phyloP scores from a whole-genome alignment of 192 early-diverging fungal species.

The Linnemannia elongata region DNA sequence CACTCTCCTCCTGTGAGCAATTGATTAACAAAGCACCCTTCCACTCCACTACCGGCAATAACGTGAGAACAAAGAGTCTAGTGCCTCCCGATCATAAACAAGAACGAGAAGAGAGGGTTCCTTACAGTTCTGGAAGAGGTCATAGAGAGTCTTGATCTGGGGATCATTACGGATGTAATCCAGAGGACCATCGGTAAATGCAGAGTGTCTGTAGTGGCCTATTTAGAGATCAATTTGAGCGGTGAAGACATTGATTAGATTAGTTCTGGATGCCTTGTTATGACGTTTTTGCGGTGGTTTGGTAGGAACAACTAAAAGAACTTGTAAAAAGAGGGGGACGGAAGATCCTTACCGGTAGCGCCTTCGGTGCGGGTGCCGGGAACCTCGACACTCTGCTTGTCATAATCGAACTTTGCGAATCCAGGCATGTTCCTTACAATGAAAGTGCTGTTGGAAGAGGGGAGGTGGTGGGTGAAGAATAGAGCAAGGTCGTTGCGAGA shows the following conservation, averaged over 20 bases:
- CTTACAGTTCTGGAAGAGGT: constrained; percentile 46
- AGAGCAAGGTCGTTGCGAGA: not conserved
- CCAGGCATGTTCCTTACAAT: not conserved
- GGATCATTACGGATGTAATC: constrained; percentile 19
- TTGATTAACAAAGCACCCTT: not conserved
- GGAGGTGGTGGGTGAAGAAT: not conserved
- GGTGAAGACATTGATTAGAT: not conserved
- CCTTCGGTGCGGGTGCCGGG: constrained; percentile 58
- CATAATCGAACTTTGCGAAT: constrained; percentile 2
- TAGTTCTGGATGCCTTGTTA: not conserved
- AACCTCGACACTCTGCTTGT: constrained; percentile 42
- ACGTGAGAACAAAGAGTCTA: no score
- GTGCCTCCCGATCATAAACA: not conserved
- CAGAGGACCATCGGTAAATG: constrained; percentile 6
- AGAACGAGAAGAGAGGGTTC: not conserved
- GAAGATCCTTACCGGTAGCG: constrained; percentile 45
- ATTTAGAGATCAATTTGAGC: not conserved
- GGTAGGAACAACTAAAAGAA: no score
- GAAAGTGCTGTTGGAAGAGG: not conserved
- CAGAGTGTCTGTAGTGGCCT: constrained; percentile 26
- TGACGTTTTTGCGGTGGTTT: not conserved
- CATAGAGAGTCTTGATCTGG: constrained; percentile 48
- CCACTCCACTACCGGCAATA: no score
- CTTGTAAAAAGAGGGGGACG: not conserved
- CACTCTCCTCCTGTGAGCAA: not conserved